Evolutionary conservation across 1,139 yeast genomes (phyloP).

Genomic region (Hyphopichia fennica): DNA sequence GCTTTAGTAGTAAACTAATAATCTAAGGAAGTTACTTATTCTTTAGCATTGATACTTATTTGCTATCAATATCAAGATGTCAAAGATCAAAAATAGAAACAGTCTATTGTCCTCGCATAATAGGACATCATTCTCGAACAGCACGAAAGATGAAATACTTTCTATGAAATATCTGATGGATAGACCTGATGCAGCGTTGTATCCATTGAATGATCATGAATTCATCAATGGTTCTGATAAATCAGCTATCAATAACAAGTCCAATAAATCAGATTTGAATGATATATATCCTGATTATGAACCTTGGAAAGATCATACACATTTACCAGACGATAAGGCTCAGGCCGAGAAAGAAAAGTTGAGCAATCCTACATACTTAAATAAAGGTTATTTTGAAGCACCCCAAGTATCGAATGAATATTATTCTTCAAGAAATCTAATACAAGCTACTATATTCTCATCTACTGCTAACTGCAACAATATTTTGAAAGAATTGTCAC

Average conservation of each 20-base stretch:
- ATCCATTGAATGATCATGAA: conserved; percentile 32
- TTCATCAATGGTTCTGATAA: conserved; percentile 7
- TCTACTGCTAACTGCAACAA: conserved; percentile 39
- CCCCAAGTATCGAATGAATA: conserved; percentile 57
- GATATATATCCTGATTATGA: conserved; percentile 69
- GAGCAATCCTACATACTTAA: conserved; percentile 34
- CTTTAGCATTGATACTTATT: too few species aligned
- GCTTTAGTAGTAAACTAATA: too few species aligned
- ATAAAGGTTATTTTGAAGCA: conserved; percentile 51
- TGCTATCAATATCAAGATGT: conserved; percentile 28
- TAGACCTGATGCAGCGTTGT: conserved; percentile 33
- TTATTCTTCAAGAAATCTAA: conserved; percentile 52
- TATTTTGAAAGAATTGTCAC: conserved; percentile 44
- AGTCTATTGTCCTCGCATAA: conserved; percentile 33
- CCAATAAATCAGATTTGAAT: conserved; percentile 4
- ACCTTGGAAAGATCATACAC: conserved; percentile 71
- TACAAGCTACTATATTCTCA: conserved; percentile 43
- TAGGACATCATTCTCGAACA: conserved; percentile 22
- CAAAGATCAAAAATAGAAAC: conserved; percentile 36
- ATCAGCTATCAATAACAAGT: not conserved
- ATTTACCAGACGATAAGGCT: conserved; percentile 37
- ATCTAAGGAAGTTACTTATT: not conserved
- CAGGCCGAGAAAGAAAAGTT: conserved; percentile 26
- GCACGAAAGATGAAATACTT: conserved; percentile 35
- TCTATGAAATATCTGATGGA: conserved; percentile 39